These are phyloP conservation scores for Paralagenidium karlingii DNA, from an alignment of 352 stramenopile genomes.

Conservation along the genomic window DNA sequence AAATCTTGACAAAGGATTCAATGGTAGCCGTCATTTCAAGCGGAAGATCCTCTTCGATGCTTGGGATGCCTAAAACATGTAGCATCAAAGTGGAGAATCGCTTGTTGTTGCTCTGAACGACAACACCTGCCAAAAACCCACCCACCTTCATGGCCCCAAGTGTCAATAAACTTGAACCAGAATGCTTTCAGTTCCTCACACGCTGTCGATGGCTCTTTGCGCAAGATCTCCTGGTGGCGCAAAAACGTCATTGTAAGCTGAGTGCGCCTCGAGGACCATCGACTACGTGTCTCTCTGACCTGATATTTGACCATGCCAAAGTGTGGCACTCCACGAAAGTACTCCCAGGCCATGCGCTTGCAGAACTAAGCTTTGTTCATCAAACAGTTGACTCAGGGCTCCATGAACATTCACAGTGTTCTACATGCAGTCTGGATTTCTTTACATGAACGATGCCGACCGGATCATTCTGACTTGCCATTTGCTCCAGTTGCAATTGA, in stretches of 20 bases:
- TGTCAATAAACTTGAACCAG: conserved; percentile 39
- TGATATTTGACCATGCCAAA: too few species aligned
- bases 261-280: too few species aligned
- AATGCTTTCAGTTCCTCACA: conserved; percentile 13
- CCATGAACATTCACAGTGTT: not conserved
- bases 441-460: conserved; percentile 24
- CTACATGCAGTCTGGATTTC: conserved; percentile 12
- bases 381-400: not conserved
- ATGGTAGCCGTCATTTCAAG: conserved; percentile 15
- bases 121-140: not conserved
- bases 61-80: conserved; percentile 12
- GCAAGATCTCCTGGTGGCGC: not conserved
- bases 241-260: conserved; percentile 11
- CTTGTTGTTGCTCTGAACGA: too few species aligned
- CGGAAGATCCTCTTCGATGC: conserved; percentile 33
- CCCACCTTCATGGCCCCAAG: conserved; percentile 48
- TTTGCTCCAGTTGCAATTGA: too few species aligned
- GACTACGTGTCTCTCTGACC: too few species aligned
- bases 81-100: not conserved
- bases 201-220: conserved; percentile 3
- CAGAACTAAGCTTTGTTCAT: conserved; percentile 27
- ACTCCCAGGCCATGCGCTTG: conserved; percentile 22
- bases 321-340: conserved; percentile 45
- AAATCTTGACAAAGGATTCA: conserved; percentile 34
- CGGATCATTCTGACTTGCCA: conserved; percentile 12